phyloP scores from a whole-genome alignment of 139 green algal species.

The Limnomonas spitsbergensis region DNA sequence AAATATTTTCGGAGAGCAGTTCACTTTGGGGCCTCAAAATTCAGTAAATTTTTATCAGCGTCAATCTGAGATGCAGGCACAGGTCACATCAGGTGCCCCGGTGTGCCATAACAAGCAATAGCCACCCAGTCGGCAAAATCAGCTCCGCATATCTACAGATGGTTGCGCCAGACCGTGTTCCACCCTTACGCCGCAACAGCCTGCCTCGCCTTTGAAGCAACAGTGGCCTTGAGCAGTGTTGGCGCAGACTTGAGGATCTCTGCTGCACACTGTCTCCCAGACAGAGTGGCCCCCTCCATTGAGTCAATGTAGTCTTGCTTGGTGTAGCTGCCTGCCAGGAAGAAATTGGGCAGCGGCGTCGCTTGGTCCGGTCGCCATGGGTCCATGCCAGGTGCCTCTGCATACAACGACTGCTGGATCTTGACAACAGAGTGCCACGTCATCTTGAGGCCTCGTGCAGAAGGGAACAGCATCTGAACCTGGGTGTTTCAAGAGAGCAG shows the following conservation, averaged over 20 bases:
- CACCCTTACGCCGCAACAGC: too few species aligned
- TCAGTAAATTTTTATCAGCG: too few species aligned
- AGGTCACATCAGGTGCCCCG: too few species aligned
- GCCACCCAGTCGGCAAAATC: too few species aligned
- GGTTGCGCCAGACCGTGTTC: too few species aligned
- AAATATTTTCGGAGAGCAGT: too few species aligned
- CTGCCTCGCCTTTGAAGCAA: too few species aligned
- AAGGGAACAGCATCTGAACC: constrained; percentile 87
- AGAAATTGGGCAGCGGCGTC: constrained; percentile 92
- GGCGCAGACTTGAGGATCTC: constrained; percentile 28
- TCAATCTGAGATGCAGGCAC: too few species aligned
- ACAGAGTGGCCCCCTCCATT: constrained; percentile 96
- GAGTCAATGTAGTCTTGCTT: constrained; percentile 97
- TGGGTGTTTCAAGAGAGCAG: constrained; percentile 30
- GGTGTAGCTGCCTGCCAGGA: constrained; percentile 91
- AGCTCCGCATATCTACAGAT: too few species aligned
- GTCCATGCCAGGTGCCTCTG: constrained; percentile 85
- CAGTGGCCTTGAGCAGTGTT: too few species aligned
- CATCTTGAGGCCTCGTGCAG: constrained; percentile 59
- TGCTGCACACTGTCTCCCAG: constrained; percentile 27
- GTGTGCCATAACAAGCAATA: too few species aligned
- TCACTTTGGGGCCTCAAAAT: too few species aligned
- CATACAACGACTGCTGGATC: constrained; percentile 91
- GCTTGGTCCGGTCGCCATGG: constrained; percentile 81
- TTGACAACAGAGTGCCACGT: constrained; percentile 92